phyloP scores from a whole-genome alignment of 345 rosid species.

The Bruguiera sexangula region DNA sequence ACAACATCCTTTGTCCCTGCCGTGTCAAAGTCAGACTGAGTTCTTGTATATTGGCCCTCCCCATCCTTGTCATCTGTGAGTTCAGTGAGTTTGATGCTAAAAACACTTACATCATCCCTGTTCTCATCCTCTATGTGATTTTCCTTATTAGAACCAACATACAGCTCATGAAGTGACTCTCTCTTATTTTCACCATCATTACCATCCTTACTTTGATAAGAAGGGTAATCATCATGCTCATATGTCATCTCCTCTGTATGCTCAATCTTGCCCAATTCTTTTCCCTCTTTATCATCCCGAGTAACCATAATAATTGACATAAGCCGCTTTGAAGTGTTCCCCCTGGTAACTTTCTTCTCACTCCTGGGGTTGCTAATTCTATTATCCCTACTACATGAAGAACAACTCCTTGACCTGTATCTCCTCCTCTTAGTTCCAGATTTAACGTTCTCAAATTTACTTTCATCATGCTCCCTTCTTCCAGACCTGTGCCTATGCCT shows the following conservation, averaged over 20 bases:
- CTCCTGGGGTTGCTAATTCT: slow-evolving; percentile 30
- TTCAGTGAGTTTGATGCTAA: slow-evolving; percentile 15
- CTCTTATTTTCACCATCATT: slow-evolving; percentile 36
- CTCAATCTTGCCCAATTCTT: slow-evolving; percentile 26
- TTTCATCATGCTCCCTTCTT: slow-evolving; percentile 26
- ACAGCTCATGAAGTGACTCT: slow-evolving; percentile 25
- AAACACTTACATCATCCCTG: slow-evolving; percentile 29
- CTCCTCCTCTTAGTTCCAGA: slow-evolving; percentile 22
- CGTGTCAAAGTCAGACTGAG: slow-evolving; percentile 23
- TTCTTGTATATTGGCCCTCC: slow-evolving; percentile 13
- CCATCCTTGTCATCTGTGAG: slow-evolving; percentile 17
- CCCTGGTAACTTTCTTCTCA: slow-evolving; percentile 34
- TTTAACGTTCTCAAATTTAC: slow-evolving; percentile 26
- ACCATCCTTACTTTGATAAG: slow-evolving; percentile 41
- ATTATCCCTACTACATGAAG: slow-evolving; percentile 21
- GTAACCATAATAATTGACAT: slow-evolving; percentile 55
- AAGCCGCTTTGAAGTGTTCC: slow-evolving; percentile 39
- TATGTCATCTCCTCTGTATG: slow-evolving; percentile 46
- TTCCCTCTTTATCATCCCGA: slow-evolving; percentile 24
- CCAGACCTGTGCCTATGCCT: slow-evolving; percentile 33
- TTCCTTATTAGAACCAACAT: slow-evolving; percentile 23
- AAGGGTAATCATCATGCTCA: slow-evolving; percentile 56
- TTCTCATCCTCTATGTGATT: slow-evolving; percentile 27
- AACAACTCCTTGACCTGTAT: slow-evolving; percentile 38
- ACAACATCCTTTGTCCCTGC: slow-evolving; percentile 16